Conservation (phyloP, 2,329 filamentous ascomycete species). For the Penicillium crustosum region DNA sequence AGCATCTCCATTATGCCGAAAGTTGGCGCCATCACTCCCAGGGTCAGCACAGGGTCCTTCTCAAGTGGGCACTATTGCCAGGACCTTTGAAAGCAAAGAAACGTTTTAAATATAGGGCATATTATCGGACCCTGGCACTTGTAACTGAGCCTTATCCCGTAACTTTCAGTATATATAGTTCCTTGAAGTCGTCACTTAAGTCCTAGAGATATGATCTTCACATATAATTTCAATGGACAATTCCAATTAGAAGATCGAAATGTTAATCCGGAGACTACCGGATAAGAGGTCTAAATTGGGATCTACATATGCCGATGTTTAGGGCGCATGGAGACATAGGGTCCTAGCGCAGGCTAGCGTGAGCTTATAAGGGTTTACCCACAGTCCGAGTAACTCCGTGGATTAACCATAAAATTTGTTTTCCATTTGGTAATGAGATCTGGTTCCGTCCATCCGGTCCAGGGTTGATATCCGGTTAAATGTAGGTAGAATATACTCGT, state of each 20-base stretch:
- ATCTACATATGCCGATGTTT: background rate
- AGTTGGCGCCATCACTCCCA: background rate
- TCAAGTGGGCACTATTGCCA: background rate
- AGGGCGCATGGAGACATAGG: background rate
- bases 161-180: background rate
- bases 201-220: background rate
- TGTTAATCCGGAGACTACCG: background rate
- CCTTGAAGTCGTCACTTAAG: background rate
- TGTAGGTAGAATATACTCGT: no score
- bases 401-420: slow-evolving; percentile 3
- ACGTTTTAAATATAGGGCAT: background rate
- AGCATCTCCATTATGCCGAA: background rate
- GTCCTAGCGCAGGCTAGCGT: background rate
- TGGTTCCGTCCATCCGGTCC: no score
- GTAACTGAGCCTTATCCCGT: background rate
- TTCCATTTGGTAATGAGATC: background rate
- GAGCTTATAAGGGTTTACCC: background rate
- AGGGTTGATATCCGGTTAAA: no score
- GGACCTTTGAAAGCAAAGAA: background rate
- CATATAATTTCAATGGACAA: background rate
- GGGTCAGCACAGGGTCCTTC: no score
- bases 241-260: background rate
- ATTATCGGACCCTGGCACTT: background rate
- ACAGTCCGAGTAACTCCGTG: background rate
- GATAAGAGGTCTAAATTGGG: background rate